A percentile compares a stretch with the other conserved stretches of the same genome.
Evolutionary conservation across 345 rosid genomes (phyloP).

Genomic region (Durio zibethinus): DNA sequence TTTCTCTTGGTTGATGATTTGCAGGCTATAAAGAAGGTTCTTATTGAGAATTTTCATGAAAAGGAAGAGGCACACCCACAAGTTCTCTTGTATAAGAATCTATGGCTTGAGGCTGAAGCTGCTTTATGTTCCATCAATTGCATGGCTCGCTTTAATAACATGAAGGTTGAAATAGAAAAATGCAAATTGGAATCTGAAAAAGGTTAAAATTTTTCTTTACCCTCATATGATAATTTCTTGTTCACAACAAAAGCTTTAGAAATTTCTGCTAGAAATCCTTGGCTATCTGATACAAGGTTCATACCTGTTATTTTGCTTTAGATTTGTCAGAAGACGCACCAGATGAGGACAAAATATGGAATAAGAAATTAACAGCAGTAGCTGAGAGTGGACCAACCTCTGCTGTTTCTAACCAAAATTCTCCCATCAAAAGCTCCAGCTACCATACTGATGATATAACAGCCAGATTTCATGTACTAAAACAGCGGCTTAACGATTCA

Average conservation of each 20-base stretch:
- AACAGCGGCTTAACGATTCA: slow-evolving; percentile 23
- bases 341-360: slow-evolving; percentile 15
- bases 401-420: slow-evolving; percentile 23
- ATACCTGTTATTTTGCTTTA: slow-evolving; percentile 8
- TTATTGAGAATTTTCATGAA: slow-evolving; percentile 53
- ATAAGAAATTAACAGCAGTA: slow-evolving; percentile 8
- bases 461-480: slow-evolving; percentile 50
- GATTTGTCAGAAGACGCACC: slow-evolving; percentile 15
- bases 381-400: neutral
- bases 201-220: slow-evolving; percentile 30
- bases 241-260: neutral
- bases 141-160: slow-evolving; percentile 62
- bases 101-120: slow-evolving; percentile 98
- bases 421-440: slow-evolving; percentile 19
- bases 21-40: slow-evolving; percentile 75
- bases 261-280: neutral
- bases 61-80: slow-evolving; percentile 52
- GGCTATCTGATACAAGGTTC: neutral
- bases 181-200: slow-evolving; percentile 25
- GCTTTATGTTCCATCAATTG: slow-evolving; percentile 61
- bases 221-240: neutral
- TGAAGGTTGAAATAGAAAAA: slow-evolving; percentile 53
- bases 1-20: slow-evolving; percentile 20
- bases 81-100: slow-evolving; percentile 70
- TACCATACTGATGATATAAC: slow-evolving; percentile 45